A percentile compares a stretch with the other conserved stretches of the same genome.
Conservation (phyloP, 2,329 filamentous ascomycete genomes). For the Colletotrichum kahawae region DNA sequence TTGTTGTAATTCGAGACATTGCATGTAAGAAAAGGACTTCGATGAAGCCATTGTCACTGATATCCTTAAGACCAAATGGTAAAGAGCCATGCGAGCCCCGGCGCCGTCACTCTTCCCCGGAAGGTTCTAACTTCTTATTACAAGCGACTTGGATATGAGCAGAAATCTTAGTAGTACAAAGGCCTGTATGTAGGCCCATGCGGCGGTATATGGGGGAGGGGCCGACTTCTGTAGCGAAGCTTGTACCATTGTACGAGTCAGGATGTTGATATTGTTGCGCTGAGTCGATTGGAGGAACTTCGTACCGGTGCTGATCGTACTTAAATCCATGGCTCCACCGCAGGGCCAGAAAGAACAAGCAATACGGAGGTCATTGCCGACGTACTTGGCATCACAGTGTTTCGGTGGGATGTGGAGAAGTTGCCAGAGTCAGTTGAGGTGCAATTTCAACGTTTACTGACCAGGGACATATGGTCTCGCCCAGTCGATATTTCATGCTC, state of each 20-base stretch:
- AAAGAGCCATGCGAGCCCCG: too few relatives aligned
- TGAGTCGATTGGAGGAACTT: background rate
- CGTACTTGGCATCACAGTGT: background rate
- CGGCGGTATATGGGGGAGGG: background rate
- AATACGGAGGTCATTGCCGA: background rate
- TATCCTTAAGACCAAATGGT: too few relatives aligned
- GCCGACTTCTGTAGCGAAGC: background rate
- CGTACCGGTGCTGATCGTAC: background rate
- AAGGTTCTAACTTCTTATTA: too few relatives aligned
- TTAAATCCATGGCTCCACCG: background rate
- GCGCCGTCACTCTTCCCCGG: too few relatives aligned
- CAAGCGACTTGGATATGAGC: background rate
- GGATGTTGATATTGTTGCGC: fast-evolving
- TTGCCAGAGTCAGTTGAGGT: background rate
- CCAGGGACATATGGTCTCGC: background rate
- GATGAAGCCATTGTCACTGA: too few relatives aligned
- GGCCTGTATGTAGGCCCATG: background rate
- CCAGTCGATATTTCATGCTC: background rate
- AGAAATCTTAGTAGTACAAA: background rate
- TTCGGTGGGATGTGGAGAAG: background rate
- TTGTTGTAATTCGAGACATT: too few relatives aligned
- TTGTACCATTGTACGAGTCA: background rate
- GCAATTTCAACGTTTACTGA: background rate
- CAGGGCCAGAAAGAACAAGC: background rate
- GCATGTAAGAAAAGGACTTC: too few relatives aligned